Conservation (phyloP, 2,329 filamentous ascomycete genomes). For the Alternaria longipes region DNA sequence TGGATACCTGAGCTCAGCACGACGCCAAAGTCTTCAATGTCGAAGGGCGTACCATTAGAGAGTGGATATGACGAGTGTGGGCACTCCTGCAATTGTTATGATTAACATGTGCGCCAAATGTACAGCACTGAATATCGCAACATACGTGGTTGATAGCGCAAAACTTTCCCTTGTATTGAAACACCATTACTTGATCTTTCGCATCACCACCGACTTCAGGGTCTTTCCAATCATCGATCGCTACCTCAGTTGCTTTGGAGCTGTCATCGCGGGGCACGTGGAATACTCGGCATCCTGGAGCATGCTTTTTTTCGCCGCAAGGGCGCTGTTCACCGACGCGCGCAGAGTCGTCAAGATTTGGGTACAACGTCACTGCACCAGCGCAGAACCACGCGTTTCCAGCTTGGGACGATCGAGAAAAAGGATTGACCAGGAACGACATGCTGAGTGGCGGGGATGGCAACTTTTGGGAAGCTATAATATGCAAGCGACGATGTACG, state of each 20-base stretch:
- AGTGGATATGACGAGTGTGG: constrained; percentile 74
- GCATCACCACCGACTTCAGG: constrained; percentile 25
- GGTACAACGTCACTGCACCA: constrained; percentile 30
- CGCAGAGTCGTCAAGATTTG: constrained; percentile 23
- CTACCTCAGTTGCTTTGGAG: constrained; percentile 23
- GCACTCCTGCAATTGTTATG: constrained; percentile 53
- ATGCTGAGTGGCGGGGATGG: constrained; percentile 11
- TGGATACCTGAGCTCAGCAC: constrained; percentile 69
- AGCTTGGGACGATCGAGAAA: constrained; percentile 31
- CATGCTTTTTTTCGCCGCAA: constrained; percentile 20
- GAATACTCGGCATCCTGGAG: constrained; percentile 36
- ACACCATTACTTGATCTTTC: constrained; percentile 71
- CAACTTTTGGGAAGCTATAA: neutral
- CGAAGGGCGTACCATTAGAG: constrained; percentile 69
- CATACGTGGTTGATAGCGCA: constrained; percentile 73
- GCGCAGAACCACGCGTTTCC: constrained; percentile 38
- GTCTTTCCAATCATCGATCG: constrained; percentile 42
- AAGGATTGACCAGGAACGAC: constrained; percentile 34
- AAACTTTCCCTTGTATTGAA: constrained; percentile 70
- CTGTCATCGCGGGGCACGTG: constrained; percentile 37
- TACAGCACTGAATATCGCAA: neutral
- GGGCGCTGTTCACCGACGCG: constrained; percentile 29
- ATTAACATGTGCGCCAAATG: neutral
- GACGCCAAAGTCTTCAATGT: constrained; percentile 77
- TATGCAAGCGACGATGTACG: constrained; percentile 4